Percentiles rank a stretch among this genome's conserved stretches.
These are phyloP conservation scores for Aspergillus sergii DNA, from an alignment of 2,329 filamentous ascomycete genomes.

Conservation along the genomic window DNA sequence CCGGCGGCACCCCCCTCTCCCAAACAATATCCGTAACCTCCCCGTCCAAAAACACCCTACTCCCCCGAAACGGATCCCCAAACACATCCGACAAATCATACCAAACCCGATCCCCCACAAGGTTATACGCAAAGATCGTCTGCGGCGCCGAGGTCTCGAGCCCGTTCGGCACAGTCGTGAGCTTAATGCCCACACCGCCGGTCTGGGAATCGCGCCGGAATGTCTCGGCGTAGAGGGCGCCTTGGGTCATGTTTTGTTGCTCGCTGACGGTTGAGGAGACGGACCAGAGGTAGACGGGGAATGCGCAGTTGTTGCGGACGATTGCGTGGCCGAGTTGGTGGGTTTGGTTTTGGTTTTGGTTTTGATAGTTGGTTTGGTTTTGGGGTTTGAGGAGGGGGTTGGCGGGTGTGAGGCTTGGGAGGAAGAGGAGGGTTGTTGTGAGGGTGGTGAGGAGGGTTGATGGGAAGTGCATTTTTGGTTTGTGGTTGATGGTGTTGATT, in stretches of 20 bases:
- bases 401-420: neutral
- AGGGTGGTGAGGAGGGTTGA: slow-evolving; percentile 1
- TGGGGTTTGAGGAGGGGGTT: neutral
- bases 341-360: neutral
- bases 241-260: slow-evolving; percentile 25
- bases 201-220: slow-evolving; percentile 36
- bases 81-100: slow-evolving; percentile 50
- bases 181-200: slow-evolving; percentile 48
- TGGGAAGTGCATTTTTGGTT: neutral
- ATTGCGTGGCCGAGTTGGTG: slow-evolving; percentile 32
- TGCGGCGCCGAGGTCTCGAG: slow-evolving; percentile 38
- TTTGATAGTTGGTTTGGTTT: slow-evolving; percentile 2
- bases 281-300: slow-evolving; percentile 42
- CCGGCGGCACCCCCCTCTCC: slow-evolving; percentile 34
- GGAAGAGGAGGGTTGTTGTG: slow-evolving; percentile 2
- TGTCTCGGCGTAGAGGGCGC: slow-evolving; percentile 35
- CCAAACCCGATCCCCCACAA: slow-evolving; percentile 36
- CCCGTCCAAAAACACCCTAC: neutral
- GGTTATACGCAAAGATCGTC: slow-evolving; percentile 47
- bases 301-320: slow-evolving; percentile 37
- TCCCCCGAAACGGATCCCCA: slow-evolving; percentile 44
- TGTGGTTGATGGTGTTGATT: neutral
- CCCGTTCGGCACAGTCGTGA: slow-evolving; percentile 38
- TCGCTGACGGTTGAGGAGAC: slow-evolving; percentile 32
- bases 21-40: slow-evolving; percentile 29